These are phyloP conservation scores for Echinochloa phyllopogon DNA, from an alignment of 176 grass and related monocot genomes.

Conservation along the genomic window DNA sequence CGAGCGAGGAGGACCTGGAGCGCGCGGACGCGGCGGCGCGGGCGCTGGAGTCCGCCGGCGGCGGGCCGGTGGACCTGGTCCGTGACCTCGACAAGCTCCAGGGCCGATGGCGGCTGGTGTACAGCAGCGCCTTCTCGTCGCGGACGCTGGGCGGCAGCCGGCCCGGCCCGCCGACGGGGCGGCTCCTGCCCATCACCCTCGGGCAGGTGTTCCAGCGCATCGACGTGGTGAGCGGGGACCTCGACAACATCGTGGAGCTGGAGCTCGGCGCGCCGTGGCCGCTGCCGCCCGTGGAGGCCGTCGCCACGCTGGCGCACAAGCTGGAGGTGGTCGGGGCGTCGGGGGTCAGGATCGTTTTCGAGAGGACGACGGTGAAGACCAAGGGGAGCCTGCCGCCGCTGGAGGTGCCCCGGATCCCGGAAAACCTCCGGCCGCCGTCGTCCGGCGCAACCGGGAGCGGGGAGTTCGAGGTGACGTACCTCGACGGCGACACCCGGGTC, in stretches of 20 bases:
- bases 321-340: slow-evolving; percentile 49
- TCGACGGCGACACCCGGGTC: slow-evolving; percentile 78
- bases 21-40: slow-evolving; percentile 71
- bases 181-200: slow-evolving; percentile 81
- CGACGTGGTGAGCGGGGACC: slow-evolving; percentile 76
- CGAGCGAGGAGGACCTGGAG: slow-evolving; percentile 76
- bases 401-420: slow-evolving; percentile 80
- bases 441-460: slow-evolving; percentile 79
- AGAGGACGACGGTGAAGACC: slow-evolving; percentile 90
- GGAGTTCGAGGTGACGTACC: slow-evolving; percentile 91
- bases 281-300: slow-evolving; percentile 61
- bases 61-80: slow-evolving; percentile 54
- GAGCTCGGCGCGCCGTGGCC: slow-evolving; percentile 92
- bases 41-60: slow-evolving; percentile 59
- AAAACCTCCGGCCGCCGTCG: slow-evolving; percentile 68
- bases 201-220: slow-evolving; percentile 93
- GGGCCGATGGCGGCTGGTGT: slow-evolving; percentile 86
- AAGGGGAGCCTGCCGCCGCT: slow-evolving; percentile 80
- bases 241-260: slow-evolving; percentile 89
- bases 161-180: slow-evolving; percentile 75
- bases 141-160: slow-evolving; percentile 85
- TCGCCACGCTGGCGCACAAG: slow-evolving; percentile 61
- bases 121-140: slow-evolving; percentile 95
- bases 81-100: slow-evolving; percentile 73
- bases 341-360: slow-evolving; percentile 76